A percentile compares a stretch with the other conserved stretches of the same genome.
Conservation (phyloP, 1,284 basidiomycete genomes). For the Microbotryum intermedium region DNA sequence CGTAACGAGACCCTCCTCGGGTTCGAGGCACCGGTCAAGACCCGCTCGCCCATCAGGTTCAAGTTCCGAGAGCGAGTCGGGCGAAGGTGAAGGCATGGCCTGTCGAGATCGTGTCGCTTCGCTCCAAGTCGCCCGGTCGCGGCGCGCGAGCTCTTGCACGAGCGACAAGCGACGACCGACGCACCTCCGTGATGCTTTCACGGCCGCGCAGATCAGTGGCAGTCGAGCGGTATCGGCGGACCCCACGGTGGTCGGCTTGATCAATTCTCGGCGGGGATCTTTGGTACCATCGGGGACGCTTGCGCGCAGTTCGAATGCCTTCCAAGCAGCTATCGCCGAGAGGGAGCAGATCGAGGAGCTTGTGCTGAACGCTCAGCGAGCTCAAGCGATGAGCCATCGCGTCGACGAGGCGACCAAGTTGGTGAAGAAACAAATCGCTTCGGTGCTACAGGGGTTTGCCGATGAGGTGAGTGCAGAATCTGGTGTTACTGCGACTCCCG, state of each 20-base stretch:
- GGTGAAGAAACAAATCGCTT: conserved; percentile 9
- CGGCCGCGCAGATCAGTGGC: background rate
- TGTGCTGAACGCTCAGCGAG: background rate
- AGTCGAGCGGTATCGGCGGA: conserved; percentile 3
- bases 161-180: background rate
- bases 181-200: background rate
- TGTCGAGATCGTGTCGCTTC: too few species aligned
- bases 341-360: conserved; percentile 1
- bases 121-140: background rate
- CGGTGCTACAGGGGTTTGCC: conserved; percentile 18
- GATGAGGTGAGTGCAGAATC: conserved; percentile 7
- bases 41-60: too few species aligned
- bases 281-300: background rate
- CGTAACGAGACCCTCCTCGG: too few species aligned
- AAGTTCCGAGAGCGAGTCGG: too few species aligned
- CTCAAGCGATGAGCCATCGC: background rate
- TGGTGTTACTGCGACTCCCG: background rate
- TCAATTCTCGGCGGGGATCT: conserved; percentile 2
- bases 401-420: conserved; percentile 1
- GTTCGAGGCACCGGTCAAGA: too few species aligned
- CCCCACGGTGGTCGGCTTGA: conserved; percentile 1
- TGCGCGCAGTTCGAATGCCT: background rate
- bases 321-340: background rate
- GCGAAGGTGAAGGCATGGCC: too few species aligned
- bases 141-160: conserved; percentile 11